phyloP scores from a whole-genome alignment of 2,329 filamentous ascomycete species.

The Penicillium fuscoglaucum region DNA sequence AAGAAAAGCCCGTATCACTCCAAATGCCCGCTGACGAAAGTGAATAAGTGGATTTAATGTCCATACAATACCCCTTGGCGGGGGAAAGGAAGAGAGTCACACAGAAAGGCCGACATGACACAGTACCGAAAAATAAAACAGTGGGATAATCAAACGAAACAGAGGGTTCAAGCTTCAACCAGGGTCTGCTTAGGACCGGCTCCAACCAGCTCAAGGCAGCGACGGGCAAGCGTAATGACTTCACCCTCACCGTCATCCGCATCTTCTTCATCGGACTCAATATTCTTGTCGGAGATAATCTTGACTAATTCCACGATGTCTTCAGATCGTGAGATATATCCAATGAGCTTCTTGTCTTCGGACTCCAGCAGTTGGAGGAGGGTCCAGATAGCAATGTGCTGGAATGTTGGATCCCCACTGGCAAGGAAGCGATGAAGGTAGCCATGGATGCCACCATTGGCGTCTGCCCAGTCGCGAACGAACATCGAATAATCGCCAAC shows the following conservation, averaged over 20 bases:
- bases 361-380: conserved; percentile 93
- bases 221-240: conserved; percentile 84
- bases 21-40: conserved; percentile 37
- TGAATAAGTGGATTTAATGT: conserved; percentile 33
- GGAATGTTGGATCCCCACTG: conserved; percentile 94
- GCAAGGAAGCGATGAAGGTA: conserved; percentile 91
- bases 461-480: conserved; percentile 88
- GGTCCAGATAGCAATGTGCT: conserved; percentile 99
- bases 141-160: conserved; percentile 2
- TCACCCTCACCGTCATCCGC: conserved; percentile 91
- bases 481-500: conserved; percentile 97
- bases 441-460: conserved; percentile 90
- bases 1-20: conserved; percentile 28
- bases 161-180: conserved; percentile 66
- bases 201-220: conserved; percentile 83
- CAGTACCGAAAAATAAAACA: conserved; percentile 18
- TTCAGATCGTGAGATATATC: conserved; percentile 82
- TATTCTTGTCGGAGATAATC: conserved; percentile 81
- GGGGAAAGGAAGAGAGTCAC: conserved; percentile 19
- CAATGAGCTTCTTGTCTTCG: conserved; percentile 85
- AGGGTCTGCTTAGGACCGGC: conserved; percentile 74
- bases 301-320: conserved; percentile 92
- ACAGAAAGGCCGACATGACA: conserved; percentile 5
- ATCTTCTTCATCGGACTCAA: conserved; percentile 82
- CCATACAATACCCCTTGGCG: conserved; percentile 33